phyloP scores from a whole-genome alignment of 2,329 filamentous ascomycete genomes.

The Tolypocladium inflatum region DNA sequence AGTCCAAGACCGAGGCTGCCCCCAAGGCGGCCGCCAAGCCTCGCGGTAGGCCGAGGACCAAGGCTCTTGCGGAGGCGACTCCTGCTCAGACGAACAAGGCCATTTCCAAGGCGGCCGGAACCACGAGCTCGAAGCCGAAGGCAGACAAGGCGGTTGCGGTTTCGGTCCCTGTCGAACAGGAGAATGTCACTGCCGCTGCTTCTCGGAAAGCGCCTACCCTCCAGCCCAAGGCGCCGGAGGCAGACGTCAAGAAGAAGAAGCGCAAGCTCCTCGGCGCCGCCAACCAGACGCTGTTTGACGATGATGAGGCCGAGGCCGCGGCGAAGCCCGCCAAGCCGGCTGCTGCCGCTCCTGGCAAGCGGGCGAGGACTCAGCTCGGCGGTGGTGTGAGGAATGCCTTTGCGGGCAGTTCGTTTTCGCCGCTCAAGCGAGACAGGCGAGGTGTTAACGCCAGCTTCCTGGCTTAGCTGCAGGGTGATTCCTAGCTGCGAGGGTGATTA shows the following conservation, averaged over 20 bases:
- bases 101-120: conserved; percentile 11
- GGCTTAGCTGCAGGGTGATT: too few relatives aligned
- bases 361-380: conserved; percentile 7
- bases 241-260: conserved; percentile 54
- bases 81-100: conserved; percentile 36
- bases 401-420: conserved; percentile 51
- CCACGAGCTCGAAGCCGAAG: conserved; percentile 22
- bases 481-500: conserved; percentile 12
- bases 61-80: conserved; percentile 34
- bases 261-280: conserved; percentile 58
- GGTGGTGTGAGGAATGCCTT: conserved; percentile 35
- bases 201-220: conserved; percentile 7
- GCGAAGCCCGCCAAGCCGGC: conserved; percentile 24
- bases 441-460: conserved; percentile 54
- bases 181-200: conserved; percentile 13
- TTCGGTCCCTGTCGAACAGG: conserved; percentile 16
- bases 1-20: conserved; percentile 2
- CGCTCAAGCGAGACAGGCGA: conserved; percentile 60
- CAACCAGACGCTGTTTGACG: conserved; percentile 61
- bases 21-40: conserved; percentile 21
- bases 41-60: conserved; percentile 35
- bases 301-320: conserved; percentile 40
- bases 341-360: not conserved
- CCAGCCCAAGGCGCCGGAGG: conserved; percentile 13
- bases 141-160: conserved; percentile 31